Evolutionary conservation across 2,329 filamentous ascomycete genomes (phyloP), one percentile per base, ranked within the genome.

Genomic region (Fusarium aywerte): DNA sequence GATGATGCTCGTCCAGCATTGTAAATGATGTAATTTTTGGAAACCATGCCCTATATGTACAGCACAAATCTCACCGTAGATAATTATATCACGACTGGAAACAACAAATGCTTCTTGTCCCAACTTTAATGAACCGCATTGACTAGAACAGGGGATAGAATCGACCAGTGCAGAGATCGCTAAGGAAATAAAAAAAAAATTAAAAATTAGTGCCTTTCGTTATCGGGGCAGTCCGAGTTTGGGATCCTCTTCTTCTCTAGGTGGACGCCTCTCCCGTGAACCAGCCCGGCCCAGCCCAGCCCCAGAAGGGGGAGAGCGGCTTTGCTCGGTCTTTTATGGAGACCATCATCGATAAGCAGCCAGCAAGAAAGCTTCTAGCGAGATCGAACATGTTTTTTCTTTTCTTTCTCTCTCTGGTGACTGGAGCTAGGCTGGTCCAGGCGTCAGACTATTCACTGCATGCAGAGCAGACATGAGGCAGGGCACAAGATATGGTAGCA

Each of bases 271-370:
- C 65, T 67, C 65, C 65, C 62, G 62, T 47, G 39, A 43, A 31
- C 13, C 40, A 53, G 40, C 43, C 25, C 27, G 11, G 27, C 27
- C 8, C 27, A 27, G 27, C 27, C 8, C 11, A 27, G 27, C 27
- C 40, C 51, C 45, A 55, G 39, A 62, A 39, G 39, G 57, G 65
- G 64, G 50, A 51, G 32, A 54, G 65, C 65, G 65, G 65, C 65
- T 69, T 69, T 62, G 65, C 48, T 69, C 65, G 65, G 65, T 57
- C 61, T 40, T 63, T 55, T 62, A 62, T 69, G 65, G 65, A 63
- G 62, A 43, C 57, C 49, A 58, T 44, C 61, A 55, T 67, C 49
- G 57, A 62, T 58, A 57, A 63, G 55, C 39, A 52, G 18, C 43
- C 20, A 36, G 50, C 15, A 48, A 16, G 5, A 18, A 65, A 31